Evolutionary conservation across 1,284 basidiomycete species (phyloP), one percentile per base, ranked within the genome.

Genomic region (Apiotrichum siamense): DNA sequence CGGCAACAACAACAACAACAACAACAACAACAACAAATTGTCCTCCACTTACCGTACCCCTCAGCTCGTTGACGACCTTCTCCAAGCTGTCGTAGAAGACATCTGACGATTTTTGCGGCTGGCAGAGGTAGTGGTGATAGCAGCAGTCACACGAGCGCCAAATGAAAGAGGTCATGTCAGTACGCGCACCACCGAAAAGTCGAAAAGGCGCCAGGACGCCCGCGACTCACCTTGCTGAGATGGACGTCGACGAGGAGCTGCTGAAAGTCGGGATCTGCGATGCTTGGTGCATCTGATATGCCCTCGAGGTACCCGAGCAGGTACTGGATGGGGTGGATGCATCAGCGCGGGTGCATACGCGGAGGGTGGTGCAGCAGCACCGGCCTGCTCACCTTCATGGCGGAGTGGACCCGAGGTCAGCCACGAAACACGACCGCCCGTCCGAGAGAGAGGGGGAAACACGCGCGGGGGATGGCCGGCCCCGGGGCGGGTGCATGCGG

Each of bases 21-120:
- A 33, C 7, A 29, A 35, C 4, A 17, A 26, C 13, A 33, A 15
- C 38, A 20, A 18, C 17, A 9, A n/a, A n/a, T n/a, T n/a, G n/a
- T n/a, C n/a, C n/a, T n/a, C n/a, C n/a, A 79, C 82, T 63, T 65
- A 88, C 87, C 72, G 86, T 81, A 31, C 84, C 85, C 64, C 85
- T 83, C 54, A 97, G 79, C 77, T 97, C 92, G 44, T 77, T 76
- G 46, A 94, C 76, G 36, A 96, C 79, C 57, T 86, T 87, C 67
- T 97, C 92, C 44, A 96, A 78, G 1, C 87, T 86, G 60, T 94
- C 91, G 62, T 88, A 88, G 77, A 94, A 97, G 21, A 85, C 83
- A 67, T 94, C 89, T n/a, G 83, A 78, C 13, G 85, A 80, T 69
- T 87, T 89, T 73, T 65, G 83, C 23, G 60, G 50, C 58, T 60